Base-by-base conservation (phyloP, 2,329 filamentous ascomycete genomes). In the Paramyrothecium sp. region DNA sequence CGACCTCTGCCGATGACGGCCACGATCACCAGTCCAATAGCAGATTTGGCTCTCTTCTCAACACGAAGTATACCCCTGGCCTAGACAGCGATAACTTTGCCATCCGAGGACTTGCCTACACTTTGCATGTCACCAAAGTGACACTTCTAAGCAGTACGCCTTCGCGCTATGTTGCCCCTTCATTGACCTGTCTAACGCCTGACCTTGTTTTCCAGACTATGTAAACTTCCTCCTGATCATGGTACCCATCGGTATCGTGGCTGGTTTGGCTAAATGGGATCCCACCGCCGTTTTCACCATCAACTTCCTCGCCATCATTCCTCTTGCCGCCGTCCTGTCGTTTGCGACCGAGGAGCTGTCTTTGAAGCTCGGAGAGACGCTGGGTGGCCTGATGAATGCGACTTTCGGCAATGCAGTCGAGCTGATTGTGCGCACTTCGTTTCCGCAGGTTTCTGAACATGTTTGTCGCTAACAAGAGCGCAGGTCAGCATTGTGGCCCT, bases 401-500 rank as follows among this genome's bases (percentile, higher is more conserved):
- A 91, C 89, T 0, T 92, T 91, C 72, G 89, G 89, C 65, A 92
- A 92, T 73, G 89, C 89, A 16, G 89, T 93, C 54, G 90, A 93
- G 71, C 74, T 93, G 62, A 92, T 91, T 76, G 89, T 89, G 72
- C 61, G 81, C 22, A 12, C 8, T n/a, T 19, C 30, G 26, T 44
- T 44, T 44, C 13, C 13, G 38, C 38, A 44, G 38, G 3, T 16
- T 20, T 11, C 11, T 33, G 49, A 26, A 17, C 17, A 3, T 30
- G 16, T 33, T 13, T 3, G n/a, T 26, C 44, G 54, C 61, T 63
- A 61, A 68, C 53, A 44, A 5, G 1, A 13, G n/a, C 20, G 19
- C 69, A 94, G 90, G 91, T 96, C 70, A 96, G 91, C 72, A 94
- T 98, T 65, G 89, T 98, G 62, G 95, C 95, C 19, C 83, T 99